Conservation (phyloP, 2,329 filamentous ascomycete genomes). For the Phaeomoniella chlamydospora region DNA sequence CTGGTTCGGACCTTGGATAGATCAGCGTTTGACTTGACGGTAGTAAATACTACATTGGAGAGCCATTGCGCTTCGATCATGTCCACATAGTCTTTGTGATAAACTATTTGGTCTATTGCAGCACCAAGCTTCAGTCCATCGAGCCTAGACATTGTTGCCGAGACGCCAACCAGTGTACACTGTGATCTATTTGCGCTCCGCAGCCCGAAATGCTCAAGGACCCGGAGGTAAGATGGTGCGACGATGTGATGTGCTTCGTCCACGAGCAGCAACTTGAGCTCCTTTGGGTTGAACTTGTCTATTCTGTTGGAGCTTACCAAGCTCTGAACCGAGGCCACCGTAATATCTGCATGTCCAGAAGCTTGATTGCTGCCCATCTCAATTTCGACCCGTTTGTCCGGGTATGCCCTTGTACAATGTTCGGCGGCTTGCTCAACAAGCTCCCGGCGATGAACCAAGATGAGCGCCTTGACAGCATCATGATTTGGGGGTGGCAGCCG, state of each 20-base stretch:
- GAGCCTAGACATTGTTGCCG: constrained; percentile 64
- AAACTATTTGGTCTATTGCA: constrained; percentile 90
- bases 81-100: constrained; percentile 71
- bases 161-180: constrained; percentile 74
- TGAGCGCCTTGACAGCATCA: constrained; percentile 62
- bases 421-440: constrained; percentile 84
- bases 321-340: constrained; percentile 78
- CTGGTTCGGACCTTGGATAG: constrained; percentile 54
- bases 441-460: constrained; percentile 83
- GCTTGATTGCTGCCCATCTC: constrained; percentile 77
- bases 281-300: constrained; percentile 62
- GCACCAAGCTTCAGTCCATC: constrained; percentile 71
- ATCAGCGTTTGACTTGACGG: constrained; percentile 70
- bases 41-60: constrained; percentile 84
- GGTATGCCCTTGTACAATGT: constrained; percentile 72
- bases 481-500: constrained; percentile 46
- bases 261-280: constrained; percentile 82
- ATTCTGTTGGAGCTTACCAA: constrained; percentile 64
- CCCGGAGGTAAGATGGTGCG: constrained; percentile 60
- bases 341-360: constrained; percentile 75
- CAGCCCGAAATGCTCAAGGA: constrained; percentile 67
- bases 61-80: constrained; percentile 88
- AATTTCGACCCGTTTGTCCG: constrained; percentile 66
- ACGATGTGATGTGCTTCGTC: constrained; percentile 98
- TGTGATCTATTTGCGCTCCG: constrained; percentile 31